These are phyloP conservation scores for Colletotrichum liaoningense DNA, from an alignment of 2,329 filamentous ascomycete species.

Conservation along the genomic window DNA sequence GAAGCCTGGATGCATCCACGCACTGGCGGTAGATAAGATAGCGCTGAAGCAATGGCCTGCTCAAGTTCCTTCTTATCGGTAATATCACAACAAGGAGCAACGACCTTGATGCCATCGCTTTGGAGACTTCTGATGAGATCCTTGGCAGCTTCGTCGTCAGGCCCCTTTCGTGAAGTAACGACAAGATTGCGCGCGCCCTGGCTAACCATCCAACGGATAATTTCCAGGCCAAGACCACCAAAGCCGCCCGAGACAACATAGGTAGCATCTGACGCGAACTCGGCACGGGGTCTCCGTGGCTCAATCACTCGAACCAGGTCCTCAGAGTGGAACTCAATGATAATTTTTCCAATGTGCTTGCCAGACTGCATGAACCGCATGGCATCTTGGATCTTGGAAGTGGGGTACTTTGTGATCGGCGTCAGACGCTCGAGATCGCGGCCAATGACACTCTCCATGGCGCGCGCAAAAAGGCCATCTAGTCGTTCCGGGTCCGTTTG, in stretches of 20 bases:
- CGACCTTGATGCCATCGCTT: not conserved
- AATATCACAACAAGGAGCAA: constrained; percentile 36
- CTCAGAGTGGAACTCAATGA: constrained; percentile 42
- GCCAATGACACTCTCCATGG: not conserved
- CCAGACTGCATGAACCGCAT: constrained; percentile 58
- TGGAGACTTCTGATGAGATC: not conserved
- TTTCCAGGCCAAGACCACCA: constrained; percentile 46
- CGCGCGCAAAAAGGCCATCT: constrained; percentile 20
- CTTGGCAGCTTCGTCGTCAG: not conserved
- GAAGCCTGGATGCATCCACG: constrained; percentile 56
- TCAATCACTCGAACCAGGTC: not conserved
- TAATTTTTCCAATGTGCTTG: constrained; percentile 57
- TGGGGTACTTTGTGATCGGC: constrained; percentile 41
- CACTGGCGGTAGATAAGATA: constrained; percentile 43
- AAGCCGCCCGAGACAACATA: constrained; percentile 33
- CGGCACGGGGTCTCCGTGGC: constrained; percentile 18
- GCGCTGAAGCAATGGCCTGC: constrained; percentile 32
- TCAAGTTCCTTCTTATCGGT: constrained; percentile 38
- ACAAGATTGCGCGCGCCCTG: constrained; percentile 47
- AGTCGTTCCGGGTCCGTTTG: not conserved
- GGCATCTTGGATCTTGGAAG: constrained; percentile 47
- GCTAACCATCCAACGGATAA: constrained; percentile 48
- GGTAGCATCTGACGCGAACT: constrained; percentile 28
- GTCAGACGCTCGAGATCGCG: not conserved
- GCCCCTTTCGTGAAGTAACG: constrained; percentile 50